Percentiles rank a stretch among this genome's conserved stretches.
Evolutionary conservation across 2,329 filamentous ascomycete genomes (phyloP).

Genomic region (Talaromyces sp.): DNA sequence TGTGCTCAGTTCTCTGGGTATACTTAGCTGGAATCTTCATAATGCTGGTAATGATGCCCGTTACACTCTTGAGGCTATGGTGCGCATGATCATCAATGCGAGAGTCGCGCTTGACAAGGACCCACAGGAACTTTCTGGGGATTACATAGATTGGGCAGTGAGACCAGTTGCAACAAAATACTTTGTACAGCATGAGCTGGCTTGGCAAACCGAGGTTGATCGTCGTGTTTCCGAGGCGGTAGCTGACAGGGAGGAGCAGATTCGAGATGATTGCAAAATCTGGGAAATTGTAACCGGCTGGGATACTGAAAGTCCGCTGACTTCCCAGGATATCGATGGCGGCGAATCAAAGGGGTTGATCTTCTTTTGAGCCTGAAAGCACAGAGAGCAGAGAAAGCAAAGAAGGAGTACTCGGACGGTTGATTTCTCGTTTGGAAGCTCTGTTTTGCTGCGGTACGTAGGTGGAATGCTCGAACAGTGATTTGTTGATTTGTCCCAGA

Average conservation of each 20-base stretch:
- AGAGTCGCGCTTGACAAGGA: constrained; percentile 23
- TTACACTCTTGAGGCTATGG: constrained; percentile 70
- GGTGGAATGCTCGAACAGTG: not conserved
- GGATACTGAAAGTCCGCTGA: constrained; percentile 16
- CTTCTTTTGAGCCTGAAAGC: not conserved
- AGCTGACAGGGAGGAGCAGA: constrained; percentile 20
- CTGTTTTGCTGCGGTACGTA: not conserved
- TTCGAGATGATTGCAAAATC: constrained; percentile 24
- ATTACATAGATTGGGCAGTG: constrained; percentile 12
- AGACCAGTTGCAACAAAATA: not conserved
- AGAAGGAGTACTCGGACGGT: not conserved
- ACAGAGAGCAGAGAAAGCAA: not conserved
- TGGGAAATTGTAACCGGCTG: constrained; percentile 25
- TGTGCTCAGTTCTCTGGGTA: constrained; percentile 62
- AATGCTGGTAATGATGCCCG: constrained; percentile 84
- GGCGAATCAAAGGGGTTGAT: constrained; percentile 19
- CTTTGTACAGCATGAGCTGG: constrained; percentile 14
- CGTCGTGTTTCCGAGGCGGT: constrained; percentile 20
- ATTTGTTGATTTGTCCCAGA: too few relatives aligned
- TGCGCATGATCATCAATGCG: constrained; percentile 55
- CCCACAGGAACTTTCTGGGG: not conserved
- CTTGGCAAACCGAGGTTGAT: constrained; percentile 24
- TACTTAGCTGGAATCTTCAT: constrained; percentile 65
- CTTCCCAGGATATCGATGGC: constrained; percentile 24
- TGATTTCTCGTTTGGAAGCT: not conserved